phyloP scores from a whole-genome alignment of 331 rosid genomes.

The Prunus yedoensis region DNA sequence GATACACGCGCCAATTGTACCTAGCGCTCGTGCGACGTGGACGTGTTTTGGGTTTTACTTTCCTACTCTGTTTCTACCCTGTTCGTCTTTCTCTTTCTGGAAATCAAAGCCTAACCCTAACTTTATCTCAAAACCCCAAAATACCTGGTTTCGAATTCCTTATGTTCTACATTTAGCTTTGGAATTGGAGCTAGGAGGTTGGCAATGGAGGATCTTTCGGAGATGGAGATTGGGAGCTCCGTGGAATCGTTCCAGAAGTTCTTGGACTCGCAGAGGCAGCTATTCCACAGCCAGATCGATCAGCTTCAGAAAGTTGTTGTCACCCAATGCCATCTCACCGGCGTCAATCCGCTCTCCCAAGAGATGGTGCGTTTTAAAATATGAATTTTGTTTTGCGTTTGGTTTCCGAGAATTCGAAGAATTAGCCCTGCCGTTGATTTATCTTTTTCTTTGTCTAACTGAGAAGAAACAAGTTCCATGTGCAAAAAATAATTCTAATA shows the following conservation, averaged over 20 bases:
- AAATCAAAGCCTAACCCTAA: background rate
- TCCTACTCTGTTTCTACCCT: constrained; percentile 12
- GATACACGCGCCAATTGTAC: background rate
- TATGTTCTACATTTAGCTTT: constrained; percentile 46
- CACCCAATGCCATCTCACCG: constrained; percentile 91
- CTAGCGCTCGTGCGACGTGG: background rate
- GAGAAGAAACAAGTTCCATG: background rate
- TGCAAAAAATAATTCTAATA: background rate
- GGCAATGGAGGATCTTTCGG: constrained; percentile 60
- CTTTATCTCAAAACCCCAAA: background rate
- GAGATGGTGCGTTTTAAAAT: constrained; percentile 71
- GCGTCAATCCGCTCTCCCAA: constrained; percentile 96
- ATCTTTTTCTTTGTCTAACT: too few relatives aligned
- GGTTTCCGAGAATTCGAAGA: background rate
- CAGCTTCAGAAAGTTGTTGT: constrained; percentile 76
- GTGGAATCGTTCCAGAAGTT: constrained; percentile 65
- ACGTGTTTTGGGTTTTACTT: constrained; percentile 9
- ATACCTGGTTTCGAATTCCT: constrained; percentile 21
- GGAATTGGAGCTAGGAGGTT: constrained; percentile 43
- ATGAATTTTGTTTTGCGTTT: background rate
- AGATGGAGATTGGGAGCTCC: constrained; percentile 66
- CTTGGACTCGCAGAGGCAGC: constrained; percentile 65
- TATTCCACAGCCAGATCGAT: constrained; percentile 86
- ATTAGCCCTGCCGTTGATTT: too few relatives aligned
- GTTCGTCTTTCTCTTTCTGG: background rate